Conservation (phyloP, 108 stramenopile genomes). For the Skeletonema marinoi region DNA sequence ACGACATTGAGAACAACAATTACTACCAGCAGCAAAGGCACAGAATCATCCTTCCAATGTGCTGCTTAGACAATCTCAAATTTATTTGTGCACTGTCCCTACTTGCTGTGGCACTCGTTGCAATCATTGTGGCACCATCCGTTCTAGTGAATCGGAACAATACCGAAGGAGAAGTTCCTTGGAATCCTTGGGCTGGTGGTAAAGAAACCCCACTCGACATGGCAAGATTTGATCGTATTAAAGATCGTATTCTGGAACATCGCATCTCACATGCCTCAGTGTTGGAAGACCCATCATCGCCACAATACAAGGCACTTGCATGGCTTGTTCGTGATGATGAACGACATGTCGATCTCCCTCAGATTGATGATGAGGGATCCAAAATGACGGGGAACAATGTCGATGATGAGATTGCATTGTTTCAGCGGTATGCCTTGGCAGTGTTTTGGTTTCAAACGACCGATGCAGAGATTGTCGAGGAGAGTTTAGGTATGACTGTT, state of each 20-base stretch:
- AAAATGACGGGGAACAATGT: constrained; percentile 19
- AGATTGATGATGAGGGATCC: constrained; percentile 12
- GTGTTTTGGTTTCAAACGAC: constrained; percentile 46
- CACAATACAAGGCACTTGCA: constrained; percentile 45
- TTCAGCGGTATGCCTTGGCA: constrained; percentile 43
- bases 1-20: constrained; percentile 5
- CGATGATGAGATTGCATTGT: constrained; percentile 23
- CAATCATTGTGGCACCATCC: not conserved
- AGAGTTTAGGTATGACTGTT: constrained; percentile 5
- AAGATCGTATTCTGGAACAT: constrained; percentile 47
- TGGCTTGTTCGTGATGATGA: constrained; percentile 42
- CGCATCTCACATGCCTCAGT: constrained; percentile 35
- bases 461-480: constrained; percentile 16
- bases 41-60: not conserved
- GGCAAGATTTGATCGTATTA: constrained; percentile 34
- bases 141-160: not conserved
- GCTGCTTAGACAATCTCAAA: not conserved
- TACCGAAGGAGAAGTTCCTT: not conserved
- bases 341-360: constrained; percentile 32
- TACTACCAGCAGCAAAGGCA: not conserved
- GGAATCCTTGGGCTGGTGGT: not conserved
- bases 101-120: not conserved
- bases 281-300: constrained; percentile 18
- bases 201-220: constrained; percentile 3
- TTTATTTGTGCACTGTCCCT: not conserved